Evolutionary conservation across 1,284 basidiomycete species (phyloP).

Genomic region (Naganishia albida): DNA sequence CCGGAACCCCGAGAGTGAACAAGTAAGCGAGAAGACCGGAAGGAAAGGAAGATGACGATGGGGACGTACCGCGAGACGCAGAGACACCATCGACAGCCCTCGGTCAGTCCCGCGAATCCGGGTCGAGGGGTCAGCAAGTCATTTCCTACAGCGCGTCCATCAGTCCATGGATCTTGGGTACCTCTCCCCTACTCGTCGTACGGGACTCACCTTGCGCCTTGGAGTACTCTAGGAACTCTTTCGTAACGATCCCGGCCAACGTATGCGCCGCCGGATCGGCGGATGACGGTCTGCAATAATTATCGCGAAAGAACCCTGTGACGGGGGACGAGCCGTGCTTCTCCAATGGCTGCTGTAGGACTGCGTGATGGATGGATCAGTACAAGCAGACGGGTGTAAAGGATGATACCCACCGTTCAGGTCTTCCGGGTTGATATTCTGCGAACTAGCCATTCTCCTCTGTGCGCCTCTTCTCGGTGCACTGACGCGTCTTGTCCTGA

Average conservation of each 20-base stretch:
- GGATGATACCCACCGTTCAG: slow-evolving; percentile 9
- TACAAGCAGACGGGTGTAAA: too few species aligned
- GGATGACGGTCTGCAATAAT: slow-evolving; percentile 29
- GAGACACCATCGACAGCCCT: slow-evolving; percentile 53
- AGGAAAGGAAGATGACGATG: neutral
- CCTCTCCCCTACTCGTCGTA: too few species aligned
- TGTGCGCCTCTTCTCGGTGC: neutral
- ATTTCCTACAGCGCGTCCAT: slow-evolving; percentile 41
- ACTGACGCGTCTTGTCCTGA: too few species aligned
- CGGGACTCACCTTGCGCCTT: slow-evolving; percentile 43
- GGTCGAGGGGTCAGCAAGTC: slow-evolving; percentile 45
- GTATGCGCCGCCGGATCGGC: slow-evolving; percentile 48
- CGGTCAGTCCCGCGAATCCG: slow-evolving; percentile 46
- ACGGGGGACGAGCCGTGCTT: slow-evolving; percentile 44
- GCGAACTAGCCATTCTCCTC: slow-evolving; percentile 8
- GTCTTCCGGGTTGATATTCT: slow-evolving; percentile 13
- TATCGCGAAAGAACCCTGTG: slow-evolving; percentile 47
- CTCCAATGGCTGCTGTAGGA: slow-evolving; percentile 46
- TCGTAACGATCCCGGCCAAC: slow-evolving; percentile 47
- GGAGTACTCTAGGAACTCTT: slow-evolving; percentile 50
- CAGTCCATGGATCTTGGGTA: too few species aligned
- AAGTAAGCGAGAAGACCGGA: neutral
- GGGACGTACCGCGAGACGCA: slow-evolving; percentile 47
- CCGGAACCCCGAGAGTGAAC: neutral
- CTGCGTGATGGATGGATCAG: slow-evolving; percentile 28